Base-by-base conservation (phyloP, 2,329 filamentous ascomycete species). In the Leptographium radiaticola region DNA sequence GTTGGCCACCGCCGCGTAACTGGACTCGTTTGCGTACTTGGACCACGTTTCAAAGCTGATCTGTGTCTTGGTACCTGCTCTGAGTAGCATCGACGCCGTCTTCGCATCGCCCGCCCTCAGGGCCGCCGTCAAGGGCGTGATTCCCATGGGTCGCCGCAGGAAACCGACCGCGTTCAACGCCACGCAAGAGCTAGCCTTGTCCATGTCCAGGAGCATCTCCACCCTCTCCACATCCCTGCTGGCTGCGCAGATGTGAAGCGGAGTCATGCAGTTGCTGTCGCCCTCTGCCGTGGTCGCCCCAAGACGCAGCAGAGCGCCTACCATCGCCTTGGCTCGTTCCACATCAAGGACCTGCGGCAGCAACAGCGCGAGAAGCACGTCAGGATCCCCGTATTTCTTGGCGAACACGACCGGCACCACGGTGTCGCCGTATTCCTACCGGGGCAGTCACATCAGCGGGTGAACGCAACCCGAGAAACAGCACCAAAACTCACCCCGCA, bases 271-370 rank as follows among this genome's bases (percentile, higher is more conserved):
- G 10, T 76, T 69, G 39, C 78, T 63, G 59, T 91, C 87, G 0
- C 83, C 87, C 65, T 93, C 87, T 0, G 84, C 79, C 38, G 76
- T 81, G 1, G 84, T 85, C 2, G 86, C 86, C 1, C 87, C 87
- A 2, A 89, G 74, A 47, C 77, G 73, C 34, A 94, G 68, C 10
- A 94, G 74, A 0, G 79, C 73, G 48, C 75, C 70, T 0, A 77
- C 74, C 77, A 90, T 90, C 15, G 73, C 72, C 56, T 77, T 76
- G 0, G 84, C 83, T 60, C 83, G 76, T 2, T 83, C 76, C 0
- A 73, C 60, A 0, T 85, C 79, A 7, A 90, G 76, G 12, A 75
- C 70, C 33, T 87, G 68, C 1, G 84, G 79, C n/a, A 94, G 72
- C 1, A 81, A 75, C 9, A 91, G 68, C 0, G 83, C 85, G 49